Evolutionary conservation across 495 filamentous ascomycete species (phyloP), one percentile per base, ranked within the genome.

Genomic region (Penicillium subrubescens): DNA sequence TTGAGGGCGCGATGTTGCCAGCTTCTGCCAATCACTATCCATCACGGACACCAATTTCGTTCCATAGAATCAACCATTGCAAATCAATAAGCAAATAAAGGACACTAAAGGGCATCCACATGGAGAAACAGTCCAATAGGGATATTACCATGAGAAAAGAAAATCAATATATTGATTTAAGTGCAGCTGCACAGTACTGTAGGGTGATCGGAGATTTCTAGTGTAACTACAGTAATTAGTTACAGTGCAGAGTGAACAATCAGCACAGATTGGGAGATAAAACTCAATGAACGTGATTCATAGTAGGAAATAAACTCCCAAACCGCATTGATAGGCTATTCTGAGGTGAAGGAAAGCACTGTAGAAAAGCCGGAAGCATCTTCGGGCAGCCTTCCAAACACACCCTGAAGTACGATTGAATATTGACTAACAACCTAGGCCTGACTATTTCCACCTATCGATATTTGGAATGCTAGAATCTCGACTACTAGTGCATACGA

Each of bases 1-100:
- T 37, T 37, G 0, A 21, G 39, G 62, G 37, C 31, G 23, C 21
- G 34, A 64, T 64, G 62, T 27, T 41, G 59, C 12, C 19, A 61
- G 23, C 56, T 0, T 5, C 56, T 58, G 56, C 56, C 39, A 43
- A 44, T 56, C 17, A 11, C 29, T 19, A 17, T 19, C 31, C 52
- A 0, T 10, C 19, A 46, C 8, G 23, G 19, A 12, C 19, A 11
- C 0, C 43, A 21, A 11, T 23, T 48, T 23, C 19, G 5, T 15
- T 3, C 25, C 25, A 52, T 31, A 31, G 0, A 11, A 48, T 25
- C 19, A 25, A 3, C 10, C 2, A 15, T 23, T 51, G 25, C 23
- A 51, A 51, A 51, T 17, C 3, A 46, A 31, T 31, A 52, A 52
- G 48, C 48, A 52, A 52, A n/a, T 14, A 29, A 15, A 15, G 6